phyloP scores from a whole-genome alignment of 371 early-diverging fungal genomes.

The Haplosporangium sp. region DNA sequence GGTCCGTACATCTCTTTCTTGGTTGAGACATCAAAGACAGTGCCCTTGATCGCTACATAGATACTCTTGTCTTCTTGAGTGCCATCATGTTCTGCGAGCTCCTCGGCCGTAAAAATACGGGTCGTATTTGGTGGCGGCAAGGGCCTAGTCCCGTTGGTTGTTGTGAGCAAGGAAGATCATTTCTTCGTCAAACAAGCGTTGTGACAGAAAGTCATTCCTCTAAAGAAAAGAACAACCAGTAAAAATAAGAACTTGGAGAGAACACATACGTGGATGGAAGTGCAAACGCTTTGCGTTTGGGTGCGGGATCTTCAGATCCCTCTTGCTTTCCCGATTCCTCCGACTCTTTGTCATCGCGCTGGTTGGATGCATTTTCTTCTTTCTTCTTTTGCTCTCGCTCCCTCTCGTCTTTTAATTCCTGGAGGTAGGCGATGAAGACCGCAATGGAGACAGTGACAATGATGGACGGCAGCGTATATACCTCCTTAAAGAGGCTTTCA shows the following conservation, averaged over 20 bases:
- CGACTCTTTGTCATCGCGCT: background rate
- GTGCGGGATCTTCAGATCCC: constrained; percentile 10
- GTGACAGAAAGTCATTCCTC: background rate
- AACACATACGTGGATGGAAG: constrained; percentile 43
- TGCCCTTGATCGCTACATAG: constrained; percentile 87
- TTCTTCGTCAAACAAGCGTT: background rate
- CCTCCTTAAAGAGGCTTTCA: constrained; percentile 28
- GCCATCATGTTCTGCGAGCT: constrained; percentile 80
- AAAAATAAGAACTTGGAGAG: too few relatives aligned
- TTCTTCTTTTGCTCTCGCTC: constrained; percentile 3
- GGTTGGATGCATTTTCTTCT: background rate
- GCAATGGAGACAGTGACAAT: constrained; percentile 31
- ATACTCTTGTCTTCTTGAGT: constrained; percentile 72
- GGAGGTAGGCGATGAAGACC: constrained; percentile 23
- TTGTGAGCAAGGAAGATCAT: background rate
- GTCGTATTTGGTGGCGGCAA: constrained; percentile 62
- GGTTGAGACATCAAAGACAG: constrained; percentile 82
- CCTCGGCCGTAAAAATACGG: constrained; percentile 65
- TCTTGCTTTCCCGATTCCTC: constrained; percentile 1
- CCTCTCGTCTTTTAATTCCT: constrained; percentile 10
- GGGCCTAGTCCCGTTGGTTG: constrained; percentile 22
- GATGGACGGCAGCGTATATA: constrained; percentile 37
- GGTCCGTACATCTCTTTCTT: constrained; percentile 77
- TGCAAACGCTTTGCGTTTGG: constrained; percentile 52
- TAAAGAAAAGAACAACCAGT: background rate